A percentile compares a stretch with the other conserved stretches of the same genome.
Conservation (phyloP, 306 rosid species). For the Crataegus laevigata region DNA sequence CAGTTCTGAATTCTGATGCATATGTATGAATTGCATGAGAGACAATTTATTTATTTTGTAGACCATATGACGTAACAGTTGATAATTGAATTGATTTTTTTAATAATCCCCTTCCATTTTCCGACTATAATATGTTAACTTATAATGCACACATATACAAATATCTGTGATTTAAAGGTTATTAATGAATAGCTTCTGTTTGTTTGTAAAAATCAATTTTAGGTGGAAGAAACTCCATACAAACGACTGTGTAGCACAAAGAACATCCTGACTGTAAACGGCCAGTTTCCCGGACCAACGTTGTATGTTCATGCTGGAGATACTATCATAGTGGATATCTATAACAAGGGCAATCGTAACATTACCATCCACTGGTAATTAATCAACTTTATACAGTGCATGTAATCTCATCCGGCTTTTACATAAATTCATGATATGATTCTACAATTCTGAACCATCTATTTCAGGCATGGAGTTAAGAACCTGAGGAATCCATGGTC, state of each 20-base stretch:
- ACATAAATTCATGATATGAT: neutral
- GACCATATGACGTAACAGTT: too few relatives aligned
- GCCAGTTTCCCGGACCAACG: constrained; percentile 45
- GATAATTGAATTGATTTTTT: neutral
- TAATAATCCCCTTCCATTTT: too few relatives aligned
- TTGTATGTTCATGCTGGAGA: constrained; percentile 30
- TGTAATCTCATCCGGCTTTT: neutral
- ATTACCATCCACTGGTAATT: constrained; percentile 53
- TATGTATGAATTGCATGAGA: neutral
- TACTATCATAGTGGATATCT: constrained; percentile 28
- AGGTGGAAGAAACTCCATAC: constrained; percentile 21
- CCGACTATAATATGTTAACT: too few relatives aligned
- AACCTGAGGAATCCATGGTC: constrained; percentile 44
- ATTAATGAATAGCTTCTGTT: neutral
- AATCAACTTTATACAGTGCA: neutral
- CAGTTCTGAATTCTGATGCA: neutral
- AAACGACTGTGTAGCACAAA: constrained; percentile 33
- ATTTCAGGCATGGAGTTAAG: constrained; percentile 41
- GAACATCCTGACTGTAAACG: constrained; percentile 43
- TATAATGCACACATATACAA: too few relatives aligned
- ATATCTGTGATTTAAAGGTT: neutral
- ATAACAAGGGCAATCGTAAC: constrained; percentile 30
- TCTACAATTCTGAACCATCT: too few relatives aligned
- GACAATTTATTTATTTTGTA: too few relatives aligned
- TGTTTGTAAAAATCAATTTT: neutral